Percentiles rank a stretch among this genome's conserved stretches.
Conservation (phyloP, 2,329 filamentous ascomycete genomes). For the Alternaria burnsii region DNA sequence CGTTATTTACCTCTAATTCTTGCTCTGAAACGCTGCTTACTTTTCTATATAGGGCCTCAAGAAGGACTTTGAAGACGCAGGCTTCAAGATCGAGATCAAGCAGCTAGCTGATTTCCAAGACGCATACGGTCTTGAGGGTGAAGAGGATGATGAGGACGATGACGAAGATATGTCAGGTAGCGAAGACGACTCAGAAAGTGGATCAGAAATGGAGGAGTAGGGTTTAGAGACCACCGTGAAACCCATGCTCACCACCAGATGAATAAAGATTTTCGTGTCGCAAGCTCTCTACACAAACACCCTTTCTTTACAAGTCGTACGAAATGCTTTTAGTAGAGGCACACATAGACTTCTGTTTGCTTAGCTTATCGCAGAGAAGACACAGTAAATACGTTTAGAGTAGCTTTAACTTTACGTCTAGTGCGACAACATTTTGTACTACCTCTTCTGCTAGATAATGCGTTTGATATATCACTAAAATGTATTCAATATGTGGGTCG, state of each 20-base stretch:
- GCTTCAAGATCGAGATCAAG: conserved; percentile 80
- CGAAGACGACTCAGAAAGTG: conserved; percentile 31
- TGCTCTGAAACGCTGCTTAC: conserved; percentile 4
- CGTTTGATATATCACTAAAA: not conserved
- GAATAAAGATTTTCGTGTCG: not conserved
- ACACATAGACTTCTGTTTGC: not conserved
- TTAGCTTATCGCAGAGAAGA: not conserved
- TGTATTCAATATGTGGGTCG: not conserved
- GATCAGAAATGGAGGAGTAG: conserved; percentile 40
- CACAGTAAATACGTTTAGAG: not conserved
- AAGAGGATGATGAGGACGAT: conserved; percentile 64
- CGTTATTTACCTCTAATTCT: not conserved
- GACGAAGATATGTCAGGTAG: conserved; percentile 66
- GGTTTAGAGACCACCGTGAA: not conserved
- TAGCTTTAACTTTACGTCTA: not conserved
- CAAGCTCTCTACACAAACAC: too few relatives aligned
- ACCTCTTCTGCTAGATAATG: not conserved
- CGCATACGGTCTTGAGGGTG: conserved; percentile 80
- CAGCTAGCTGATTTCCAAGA: conserved; percentile 84
- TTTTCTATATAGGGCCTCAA: conserved; percentile 68
- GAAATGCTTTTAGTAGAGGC: not conserved
- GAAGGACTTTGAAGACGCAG: conserved; percentile 75
- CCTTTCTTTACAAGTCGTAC: not conserved
- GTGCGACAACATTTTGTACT: not conserved
- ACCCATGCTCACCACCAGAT: not conserved